These are phyloP conservation scores for Plectranthus barbatus DNA, from an alignment of 257 asterid genomes.

Conservation along the genomic window DNA sequence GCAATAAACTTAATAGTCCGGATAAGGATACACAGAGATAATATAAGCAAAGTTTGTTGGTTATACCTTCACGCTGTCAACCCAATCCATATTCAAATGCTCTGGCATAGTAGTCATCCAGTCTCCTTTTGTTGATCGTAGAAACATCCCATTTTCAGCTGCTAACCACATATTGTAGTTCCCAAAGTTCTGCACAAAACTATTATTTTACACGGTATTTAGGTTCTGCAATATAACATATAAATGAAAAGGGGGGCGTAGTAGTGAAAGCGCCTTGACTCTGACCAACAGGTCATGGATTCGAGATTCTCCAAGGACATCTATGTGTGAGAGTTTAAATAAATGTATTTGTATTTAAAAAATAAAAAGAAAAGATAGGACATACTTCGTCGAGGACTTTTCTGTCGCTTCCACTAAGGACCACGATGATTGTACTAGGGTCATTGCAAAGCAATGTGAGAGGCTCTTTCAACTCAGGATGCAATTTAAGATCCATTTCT, in stretches of 20 bases:
- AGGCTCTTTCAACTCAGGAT: slow-evolving; percentile 67
- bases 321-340: too few species aligned
- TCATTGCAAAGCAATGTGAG: slow-evolving; percentile 60
- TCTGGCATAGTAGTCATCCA: slow-evolving; percentile 99
- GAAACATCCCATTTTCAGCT: slow-evolving; percentile 97
- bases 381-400: slow-evolving; percentile 65
- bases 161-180: slow-evolving; percentile 94
- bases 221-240: background rate
- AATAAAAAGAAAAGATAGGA: too few species aligned
- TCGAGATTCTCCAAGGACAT: too few species aligned
- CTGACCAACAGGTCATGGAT: too few species aligned
- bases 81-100: slow-evolving; percentile 94
- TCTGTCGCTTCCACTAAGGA: slow-evolving; percentile 92
- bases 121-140: slow-evolving; percentile 68
- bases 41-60: background rate
- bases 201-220: slow-evolving; percentile 6
- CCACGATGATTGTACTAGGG: slow-evolving; percentile 77
- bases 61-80: slow-evolving; percentile 72
- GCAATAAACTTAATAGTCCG: slow-evolving; percentile 12
- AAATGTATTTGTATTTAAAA: too few species aligned
- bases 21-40: slow-evolving; percentile 8
- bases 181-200: slow-evolving; percentile 69
- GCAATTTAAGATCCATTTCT: slow-evolving; percentile 93
- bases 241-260: background rate
- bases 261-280: too few species aligned